phyloP scores from a whole-genome alignment of 176 grass and related monocot genomes.

The Musa beccarii region DNA sequence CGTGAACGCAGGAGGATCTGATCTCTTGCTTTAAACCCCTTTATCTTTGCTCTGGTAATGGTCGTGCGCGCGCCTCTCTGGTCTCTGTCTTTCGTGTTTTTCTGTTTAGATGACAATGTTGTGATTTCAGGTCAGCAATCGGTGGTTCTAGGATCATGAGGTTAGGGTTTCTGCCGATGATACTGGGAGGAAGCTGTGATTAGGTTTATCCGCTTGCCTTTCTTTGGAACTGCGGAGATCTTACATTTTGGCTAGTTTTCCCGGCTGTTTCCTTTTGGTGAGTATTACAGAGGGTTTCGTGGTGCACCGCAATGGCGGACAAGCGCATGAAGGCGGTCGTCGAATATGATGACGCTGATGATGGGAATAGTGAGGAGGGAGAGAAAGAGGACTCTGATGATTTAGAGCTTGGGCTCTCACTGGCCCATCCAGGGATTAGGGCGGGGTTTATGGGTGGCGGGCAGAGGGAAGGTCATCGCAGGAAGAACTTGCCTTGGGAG shows the following conservation, averaged over 20 bases:
- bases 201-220: background rate
- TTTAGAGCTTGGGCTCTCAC: conserved; percentile 34
- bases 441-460: background rate
- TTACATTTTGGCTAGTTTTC: background rate
- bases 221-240: background rate
- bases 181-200: background rate
- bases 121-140: background rate
- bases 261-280: background rate
- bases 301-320: conserved; percentile 38
- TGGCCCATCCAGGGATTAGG: conserved; percentile 39
- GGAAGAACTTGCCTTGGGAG: background rate
- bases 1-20: background rate
- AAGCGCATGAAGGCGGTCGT: conserved; percentile 58
- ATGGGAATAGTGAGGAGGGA: conserved; percentile 31
- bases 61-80: background rate
- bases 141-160: background rate
- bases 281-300: background rate
- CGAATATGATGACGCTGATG: conserved; percentile 22
- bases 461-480: background rate
- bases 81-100: background rate
- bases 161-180: background rate
- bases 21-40: background rate
- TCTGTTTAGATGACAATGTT: background rate
- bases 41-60: background rate
- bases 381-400: conserved; percentile 25